Evolutionary conservation across 306 rosid genomes (phyloP), one percentile per base, ranked within the genome.

Genomic region (Pyrus betulifolia): DNA sequence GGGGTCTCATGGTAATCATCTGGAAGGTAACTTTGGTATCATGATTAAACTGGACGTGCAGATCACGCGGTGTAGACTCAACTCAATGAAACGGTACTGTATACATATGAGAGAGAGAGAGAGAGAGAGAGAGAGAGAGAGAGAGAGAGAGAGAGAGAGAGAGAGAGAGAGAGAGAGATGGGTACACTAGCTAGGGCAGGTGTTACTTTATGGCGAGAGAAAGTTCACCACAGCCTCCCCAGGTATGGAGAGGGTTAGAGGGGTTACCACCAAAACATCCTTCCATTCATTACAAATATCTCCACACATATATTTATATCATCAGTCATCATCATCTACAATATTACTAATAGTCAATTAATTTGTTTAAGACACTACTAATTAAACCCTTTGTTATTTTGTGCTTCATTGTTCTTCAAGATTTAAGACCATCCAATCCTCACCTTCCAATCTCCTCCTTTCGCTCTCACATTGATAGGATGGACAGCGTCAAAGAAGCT

Each of bases 211-310:
- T 57, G 76, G 67, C 67, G 67, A 52, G 67, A 57, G 67, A 57
- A 72, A 35, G 75, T 31, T 55, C 65, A 33, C n/a, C 65, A 3
- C 51, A 62, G 38, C 23, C 76, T 55, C 76, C 22, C 23, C 22
- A 28, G 31, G 19, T 55, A 55, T 18, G 25, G 61, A 55, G 62
- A 10, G 75, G 25, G 52, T 12, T 49, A 23, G 68, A 59, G 69
- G 67, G 79, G 79, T 82, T 74, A 77, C 84, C 80, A 78, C 76
- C 76, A 21, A 35, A 71, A 35, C 67, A 79, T 80, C 77, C 40
- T 42, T 54, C 18, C 77, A 78, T 80, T 68, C 66, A 86, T 82
- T 86, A 70, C 85, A 78, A 82, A 75, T 72, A 45, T 72, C 61
- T 46, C 67, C 30, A 22, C 63, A 22, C n/a, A 35, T 27, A 52